These are phyloP conservation scores for Solanum pimpinellifolium DNA, from an alignment of 257 asterid genomes.

Conservation along the genomic window DNA sequence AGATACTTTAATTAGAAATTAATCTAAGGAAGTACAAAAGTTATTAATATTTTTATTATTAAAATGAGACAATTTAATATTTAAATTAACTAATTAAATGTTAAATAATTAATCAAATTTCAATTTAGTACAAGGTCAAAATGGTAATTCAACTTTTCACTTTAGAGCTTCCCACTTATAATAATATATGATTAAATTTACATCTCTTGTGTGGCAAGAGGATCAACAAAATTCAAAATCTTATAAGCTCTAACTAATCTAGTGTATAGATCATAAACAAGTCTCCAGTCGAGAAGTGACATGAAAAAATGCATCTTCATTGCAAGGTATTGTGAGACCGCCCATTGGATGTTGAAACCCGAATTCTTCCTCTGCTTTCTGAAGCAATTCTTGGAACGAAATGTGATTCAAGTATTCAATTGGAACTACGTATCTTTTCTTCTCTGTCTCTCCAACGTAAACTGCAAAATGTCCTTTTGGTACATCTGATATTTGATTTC, in stretches of 20 bases:
- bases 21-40: too few relatives aligned
- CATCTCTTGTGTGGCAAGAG: neutral
- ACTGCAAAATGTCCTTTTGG: slow-evolving; percentile 3
- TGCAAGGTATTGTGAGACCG: slow-evolving; percentile 2
- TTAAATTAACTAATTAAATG: too few relatives aligned
- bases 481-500: slow-evolving; percentile 1
- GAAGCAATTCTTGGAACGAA: neutral
- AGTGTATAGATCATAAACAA: neutral
- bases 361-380: slow-evolving; percentile 4
- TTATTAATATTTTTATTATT: too few relatives aligned
- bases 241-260: neutral
- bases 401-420: neutral
- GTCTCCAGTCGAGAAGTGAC: neutral
- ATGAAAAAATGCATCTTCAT: neutral
- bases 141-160: too few relatives aligned
- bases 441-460: neutral
- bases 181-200: neutral
- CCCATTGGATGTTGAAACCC: slow-evolving; percentile 9
- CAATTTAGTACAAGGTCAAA: too few relatives aligned
- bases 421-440: neutral
- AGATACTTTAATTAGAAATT: too few relatives aligned
- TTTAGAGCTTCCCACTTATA: too few relatives aligned
- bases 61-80: too few relatives aligned
- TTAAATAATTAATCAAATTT: too few relatives aligned
- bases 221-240: neutral